Evolutionary conservation across 352 stramenopile genomes (phyloP).

Genomic region (Globisporangium paroecandrum): DNA sequence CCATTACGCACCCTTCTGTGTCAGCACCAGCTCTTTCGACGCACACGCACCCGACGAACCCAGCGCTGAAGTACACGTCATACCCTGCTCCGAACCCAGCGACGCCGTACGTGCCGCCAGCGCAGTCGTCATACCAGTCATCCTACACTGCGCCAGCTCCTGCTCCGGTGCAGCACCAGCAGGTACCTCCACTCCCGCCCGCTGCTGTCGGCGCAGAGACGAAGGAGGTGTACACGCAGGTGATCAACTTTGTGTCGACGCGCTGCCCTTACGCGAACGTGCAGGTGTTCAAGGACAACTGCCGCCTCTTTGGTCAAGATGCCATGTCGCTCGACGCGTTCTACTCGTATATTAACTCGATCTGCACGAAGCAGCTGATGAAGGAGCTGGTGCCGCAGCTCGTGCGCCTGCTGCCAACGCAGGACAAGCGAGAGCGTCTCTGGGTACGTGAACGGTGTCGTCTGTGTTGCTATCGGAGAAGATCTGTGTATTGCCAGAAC

Average conservation of each 20-base stretch:
- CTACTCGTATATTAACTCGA: constrained; percentile 79
- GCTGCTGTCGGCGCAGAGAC: constrained; percentile 62
- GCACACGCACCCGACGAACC: constrained; percentile 47
- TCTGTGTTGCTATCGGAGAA: not conserved
- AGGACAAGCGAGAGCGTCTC: constrained; percentile 79
- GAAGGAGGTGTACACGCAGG: constrained; percentile 79
- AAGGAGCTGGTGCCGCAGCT: constrained; percentile 80
- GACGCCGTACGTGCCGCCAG: constrained; percentile 30
- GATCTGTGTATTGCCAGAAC: not conserved
- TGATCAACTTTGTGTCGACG: constrained; percentile 74
- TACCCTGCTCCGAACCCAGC: constrained; percentile 49
- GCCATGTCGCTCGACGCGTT: constrained; percentile 81
- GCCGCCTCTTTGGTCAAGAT: constrained; percentile 81
- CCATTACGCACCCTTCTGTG: constrained; percentile 6
- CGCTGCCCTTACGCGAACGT: constrained; percentile 81
- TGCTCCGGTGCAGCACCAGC: constrained; percentile 26
- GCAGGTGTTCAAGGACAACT: constrained; percentile 87
- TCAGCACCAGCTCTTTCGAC: constrained; percentile 31
- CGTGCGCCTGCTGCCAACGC: constrained; percentile 76
- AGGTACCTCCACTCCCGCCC: constrained; percentile 50
- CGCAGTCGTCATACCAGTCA: constrained; percentile 42
- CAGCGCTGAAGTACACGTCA: constrained; percentile 53
- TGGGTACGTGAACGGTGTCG: constrained; percentile 47
- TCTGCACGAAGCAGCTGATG: constrained; percentile 66
- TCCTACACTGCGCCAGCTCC: constrained; percentile 35